Conservation (phyloP, 163 green algal species). For the Scenedesmus sp. region DNA sequence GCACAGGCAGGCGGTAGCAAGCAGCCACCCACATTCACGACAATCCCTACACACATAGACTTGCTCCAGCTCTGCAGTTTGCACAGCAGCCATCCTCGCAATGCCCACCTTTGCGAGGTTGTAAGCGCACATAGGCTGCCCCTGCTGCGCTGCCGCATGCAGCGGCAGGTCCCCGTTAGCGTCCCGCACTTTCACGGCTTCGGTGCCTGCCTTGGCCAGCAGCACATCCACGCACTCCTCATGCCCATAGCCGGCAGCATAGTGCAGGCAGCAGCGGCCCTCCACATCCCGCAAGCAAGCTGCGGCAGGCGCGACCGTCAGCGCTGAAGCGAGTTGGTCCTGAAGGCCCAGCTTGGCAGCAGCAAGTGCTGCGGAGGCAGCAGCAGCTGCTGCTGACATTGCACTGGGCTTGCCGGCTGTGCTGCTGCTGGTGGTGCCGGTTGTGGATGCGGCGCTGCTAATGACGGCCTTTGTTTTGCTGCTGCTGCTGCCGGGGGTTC, state of each 20-base stretch:
- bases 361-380: conserved; percentile 53
- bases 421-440: conserved; percentile 20
- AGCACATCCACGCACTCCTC: conserved; percentile 78
- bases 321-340: conserved; percentile 58
- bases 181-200: conserved; percentile 48
- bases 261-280: conserved; percentile 71
- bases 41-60: neutral
- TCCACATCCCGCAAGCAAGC: conserved; percentile 56
- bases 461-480: neutral
- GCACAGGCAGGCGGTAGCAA: no score
- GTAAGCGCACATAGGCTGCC: conserved; percentile 84
- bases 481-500: conserved; percentile 11
- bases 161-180: conserved; percentile 70
- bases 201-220: conserved; percentile 52
- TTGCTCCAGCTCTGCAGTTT: neutral
- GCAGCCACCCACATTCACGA: neutral
- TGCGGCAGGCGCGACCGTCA: conserved; percentile 16
- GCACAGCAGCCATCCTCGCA: neutral
- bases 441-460: neutral
- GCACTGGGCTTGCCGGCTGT: neutral
- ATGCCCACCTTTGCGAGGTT: conserved; percentile 67
- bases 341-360: conserved; percentile 63
- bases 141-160: conserved; percentile 75
- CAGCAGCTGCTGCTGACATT: neutral
- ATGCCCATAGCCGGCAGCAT: conserved; percentile 69